Evolutionary conservation across 768 basidiomycete species (phyloP), one percentile per base, ranked within the genome.

Genomic region (Grammothele lineata): DNA sequence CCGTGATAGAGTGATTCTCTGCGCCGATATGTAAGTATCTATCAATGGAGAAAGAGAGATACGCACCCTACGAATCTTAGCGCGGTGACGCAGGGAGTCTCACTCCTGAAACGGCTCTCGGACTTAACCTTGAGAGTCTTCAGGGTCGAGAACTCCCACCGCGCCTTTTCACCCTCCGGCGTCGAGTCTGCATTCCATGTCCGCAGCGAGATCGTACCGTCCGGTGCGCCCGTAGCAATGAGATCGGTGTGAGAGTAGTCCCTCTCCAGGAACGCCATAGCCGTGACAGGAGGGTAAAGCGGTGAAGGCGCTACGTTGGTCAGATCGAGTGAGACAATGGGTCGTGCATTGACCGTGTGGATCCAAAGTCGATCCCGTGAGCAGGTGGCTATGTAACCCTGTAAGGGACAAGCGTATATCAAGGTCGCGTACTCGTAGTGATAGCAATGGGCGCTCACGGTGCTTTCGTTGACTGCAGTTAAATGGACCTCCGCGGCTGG

Each of bases 341-440:
- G 81, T 15, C 86, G 77, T 0, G 79, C 92, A 58, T 95, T 95
- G 67, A 95, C 76, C 0, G 91, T 95, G 64, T 92, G 90, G 14
- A 94, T 66, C 62, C 80, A 85, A 14, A 96, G 64, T 44, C 79
- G 79, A 1, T 74, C 65, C 21, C 72, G 64, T 2, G 92, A 93
- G 54, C 89, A 92, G 0, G 91, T 83, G 0, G 90, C 91, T 43
- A 95, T 83, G 62, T 89, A 85, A 10, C 93, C 93, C 92, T 94
- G 37, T 36, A 17, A 48, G 32, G 47, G 36, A 35, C 18, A 57
- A 48, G 35, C 41, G 34, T 5, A 17, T 15, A 41, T 41, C 40
- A 35, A n/a, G n/a, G 6, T 34, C 19, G 35, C 35, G 18, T 17
- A 19, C n/a, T 19, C 15, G 35, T 32, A 32, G 9, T 32, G 30